These are phyloP conservation scores for Coemansia aciculifera DNA, from an alignment of 192 early-diverging fungal genomes.

Conservation along the genomic window DNA sequence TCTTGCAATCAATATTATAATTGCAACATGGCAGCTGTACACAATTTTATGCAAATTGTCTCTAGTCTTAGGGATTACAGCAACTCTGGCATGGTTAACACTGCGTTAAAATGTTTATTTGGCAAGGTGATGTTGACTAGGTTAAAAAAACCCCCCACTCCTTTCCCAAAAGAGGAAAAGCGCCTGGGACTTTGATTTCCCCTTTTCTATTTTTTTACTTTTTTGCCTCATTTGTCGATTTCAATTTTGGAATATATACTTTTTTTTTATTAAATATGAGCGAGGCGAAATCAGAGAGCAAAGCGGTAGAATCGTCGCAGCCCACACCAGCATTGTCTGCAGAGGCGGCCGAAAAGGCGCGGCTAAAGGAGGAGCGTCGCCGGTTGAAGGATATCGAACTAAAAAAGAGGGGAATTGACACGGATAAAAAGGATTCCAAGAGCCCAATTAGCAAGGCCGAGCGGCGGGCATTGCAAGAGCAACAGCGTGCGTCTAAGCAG, in stretches of 20 bases:
- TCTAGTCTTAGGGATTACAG: too few relatives aligned
- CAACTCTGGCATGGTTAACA: too few relatives aligned
- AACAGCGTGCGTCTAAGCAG: slow-evolving; percentile 76
- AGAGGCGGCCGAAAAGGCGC: slow-evolving; percentile 13
- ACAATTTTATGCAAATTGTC: too few relatives aligned
- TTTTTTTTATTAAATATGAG: slow-evolving; percentile 10
- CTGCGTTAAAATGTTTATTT: too few relatives aligned
- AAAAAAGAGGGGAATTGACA: slow-evolving; percentile 25
- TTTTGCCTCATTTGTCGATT: not conserved
- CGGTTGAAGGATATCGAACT: slow-evolving; percentile 38
- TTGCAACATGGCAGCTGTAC: too few relatives aligned
- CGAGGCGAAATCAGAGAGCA: not conserved
- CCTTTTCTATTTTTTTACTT: not conserved
- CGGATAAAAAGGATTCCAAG: slow-evolving; percentile 17
- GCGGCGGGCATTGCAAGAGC: slow-evolving; percentile 81
- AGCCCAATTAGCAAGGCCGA: slow-evolving; percentile 90
- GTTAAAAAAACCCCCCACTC: too few relatives aligned
- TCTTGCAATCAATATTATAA: too few relatives aligned
- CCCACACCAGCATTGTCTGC: slow-evolving; percentile 11
- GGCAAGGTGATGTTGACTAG: too few relatives aligned
- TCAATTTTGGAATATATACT: not conserved
- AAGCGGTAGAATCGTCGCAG: not conserved
- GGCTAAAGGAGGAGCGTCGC: slow-evolving; percentile 45
- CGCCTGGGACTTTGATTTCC: too few relatives aligned
- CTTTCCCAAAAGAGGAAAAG: too few relatives aligned